Conservation (phyloP, 148 eudicot genomes). For the Fagopyrum esculentum region DNA sequence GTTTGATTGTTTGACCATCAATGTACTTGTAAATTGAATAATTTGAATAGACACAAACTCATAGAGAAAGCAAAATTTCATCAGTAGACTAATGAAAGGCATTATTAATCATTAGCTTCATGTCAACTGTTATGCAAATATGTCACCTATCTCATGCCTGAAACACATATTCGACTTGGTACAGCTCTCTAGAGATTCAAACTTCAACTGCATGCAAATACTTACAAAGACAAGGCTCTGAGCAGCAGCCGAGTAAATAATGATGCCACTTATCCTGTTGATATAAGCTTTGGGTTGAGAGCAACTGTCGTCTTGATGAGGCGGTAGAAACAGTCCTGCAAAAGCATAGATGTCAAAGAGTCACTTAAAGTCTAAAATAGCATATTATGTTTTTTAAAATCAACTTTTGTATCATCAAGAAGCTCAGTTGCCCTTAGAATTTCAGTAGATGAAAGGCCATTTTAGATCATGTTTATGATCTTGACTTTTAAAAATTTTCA, state of each 20-base stretch:
- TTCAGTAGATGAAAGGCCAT: not conserved
- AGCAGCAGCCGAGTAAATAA: conserved; percentile 91
- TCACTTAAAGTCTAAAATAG: not conserved
- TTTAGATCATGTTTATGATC: not conserved
- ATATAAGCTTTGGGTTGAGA: conserved; percentile 38
- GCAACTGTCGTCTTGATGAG: conserved; percentile 55
- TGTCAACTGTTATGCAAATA: not conserved
- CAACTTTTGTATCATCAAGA: not conserved
- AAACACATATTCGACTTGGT: not conserved
- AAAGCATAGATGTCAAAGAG: conserved; percentile 9
- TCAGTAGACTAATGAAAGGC: too few species aligned
- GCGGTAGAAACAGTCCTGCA: conserved; percentile 66
- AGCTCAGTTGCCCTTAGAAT: not conserved
- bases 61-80: too few species aligned
- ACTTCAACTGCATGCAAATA: conserved; percentile 8
- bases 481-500: not conserved
- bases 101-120: too few species aligned
- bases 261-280: conserved; percentile 70
- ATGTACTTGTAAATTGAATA: too few species aligned
- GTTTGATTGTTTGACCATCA: too few species aligned
- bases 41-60: too few species aligned
- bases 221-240: conserved; percentile 92
- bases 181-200: not conserved
- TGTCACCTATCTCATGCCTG: not conserved
- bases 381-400: not conserved